Evolutionary conservation across 2,329 filamentous ascomycete genomes (phyloP), one percentile per base, ranked within the genome.

Genomic region (Fusarium chlamydosporum): DNA sequence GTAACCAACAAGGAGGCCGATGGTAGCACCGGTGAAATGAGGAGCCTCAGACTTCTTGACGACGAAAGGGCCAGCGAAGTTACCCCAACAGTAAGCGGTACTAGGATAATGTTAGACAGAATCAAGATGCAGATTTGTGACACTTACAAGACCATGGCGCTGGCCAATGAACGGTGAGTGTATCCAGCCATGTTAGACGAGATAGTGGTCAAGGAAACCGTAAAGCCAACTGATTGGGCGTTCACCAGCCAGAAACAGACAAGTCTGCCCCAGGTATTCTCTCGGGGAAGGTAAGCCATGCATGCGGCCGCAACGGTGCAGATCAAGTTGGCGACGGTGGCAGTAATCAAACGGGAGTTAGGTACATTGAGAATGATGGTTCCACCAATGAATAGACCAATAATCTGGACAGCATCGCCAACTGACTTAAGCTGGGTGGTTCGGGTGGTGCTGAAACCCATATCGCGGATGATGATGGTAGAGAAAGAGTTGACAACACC

Each of bases 161-260:
- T 57, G 4, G 55, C 47, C 4, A 57, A 31, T 3, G 55, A 57
- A 11, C 55, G 38, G 9, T 57, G 55, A 29, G 47, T 57, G 31
- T 57, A 57, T 6, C 55, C 55, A 23, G 55, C 55, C 55, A 57
- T 57, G 23, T 57, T 57, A 6, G 55, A 57, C 3, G 55, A 57
- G 9, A 57, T 57, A 7, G 55, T 57, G n/a, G 55, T 57, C 10
- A 57, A 33, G 7, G 55, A 57, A 16, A 57, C 55, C 3, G 55
- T 57, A 20, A 57, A 57, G 4, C 55, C 55, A 16, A 57, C 37
- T 2, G 55, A 57, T 12, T 57, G 55, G 7, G 47, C 34, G 23
- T 57, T 57, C 4, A 57, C 55, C 7, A 57, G 55, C 47, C 55
- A 57, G 6, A 57, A 57, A 13, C 55, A 57, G 6, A 54, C 55